Evolutionary conservation across 805 yeast genomes (phyloP), one percentile per base, ranked within the genome.

Genomic region (Clavispora carvajalis): DNA sequence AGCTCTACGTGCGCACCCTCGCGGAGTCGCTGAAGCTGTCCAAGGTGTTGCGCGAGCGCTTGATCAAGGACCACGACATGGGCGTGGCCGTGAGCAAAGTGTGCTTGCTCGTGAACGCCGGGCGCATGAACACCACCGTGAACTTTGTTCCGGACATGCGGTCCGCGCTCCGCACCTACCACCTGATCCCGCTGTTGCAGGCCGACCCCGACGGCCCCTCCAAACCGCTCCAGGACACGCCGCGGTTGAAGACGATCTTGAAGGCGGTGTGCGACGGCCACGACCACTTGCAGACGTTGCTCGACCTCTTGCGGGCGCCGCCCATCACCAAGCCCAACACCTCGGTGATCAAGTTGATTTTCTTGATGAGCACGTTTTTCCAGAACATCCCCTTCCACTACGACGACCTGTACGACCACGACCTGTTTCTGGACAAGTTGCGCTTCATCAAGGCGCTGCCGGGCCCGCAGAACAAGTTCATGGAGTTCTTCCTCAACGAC

Each of bases 91-190:
- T 86, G 16, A 83, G 87, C 40, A 79, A 87, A 72, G 82, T 88
- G 17, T 88, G 96, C 48, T 63, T 91, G 28, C 69, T 91, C 45
- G 97, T 91, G 13, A 91, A 91, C 57, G 79, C 90, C 40, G 98
- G 98, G 8, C 72, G 97, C 46, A 79, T 91, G 80, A 91, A 91
- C 66, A 91, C 99, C 2, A 91, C 98, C 2, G 82, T 91, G 38
- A 91, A 91, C 63, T 85, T 91, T 57, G 95, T 88, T 41, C 87
- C 95, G 17, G 97, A 89, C 55, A 91, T 91, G 98, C 82, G 88
- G 52, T 87, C 96, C 0, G 91, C 89, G 49, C 71, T 91, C 47
- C 73, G 99, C 54, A 90, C 97, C 0, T 91, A 85, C 58, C 97
- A 91, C 63, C 85, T 95, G 10, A 87, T 91, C 24, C 99, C 99